Base-by-base conservation (phyloP, 306 rosid genomes). In the Acacia acuminata region DNA sequence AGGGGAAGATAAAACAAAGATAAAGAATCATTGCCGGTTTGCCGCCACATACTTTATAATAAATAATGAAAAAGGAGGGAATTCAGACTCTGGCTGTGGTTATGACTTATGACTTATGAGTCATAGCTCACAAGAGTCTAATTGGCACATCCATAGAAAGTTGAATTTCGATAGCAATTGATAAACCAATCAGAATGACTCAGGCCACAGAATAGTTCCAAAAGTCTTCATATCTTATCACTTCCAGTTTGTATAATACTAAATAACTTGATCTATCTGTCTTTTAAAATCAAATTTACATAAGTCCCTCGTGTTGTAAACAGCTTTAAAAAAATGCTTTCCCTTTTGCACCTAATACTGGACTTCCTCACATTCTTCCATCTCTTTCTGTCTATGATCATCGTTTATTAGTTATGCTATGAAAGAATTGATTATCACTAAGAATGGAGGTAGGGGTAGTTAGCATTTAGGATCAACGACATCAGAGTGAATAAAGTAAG, bases 1-100 rank as follows among this genome's bases (percentile, higher is more conserved):
- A 88, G 91, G 86, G 88, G 89, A 47, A 64, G 89, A 81, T 88
- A 56, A 81, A 50, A 79, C 85, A 77, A 80, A 70, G 83, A 86
- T 82, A 80, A 84, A 77, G 81, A 85, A 87, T 81, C 90, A 78
- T 75, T 67, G 80, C 84, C 89, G 12, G 30, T 70, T 8, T 56
- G 63, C 63, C 63, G 2, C 27, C 34, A 40, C 43, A 58, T 40
- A 17, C 73, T 65, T 22, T 22, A 22, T 36, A 17, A 70, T 76
- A 67, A 45, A 80, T 3, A 75, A 71, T 70, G 25, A 43, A 51
- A 51, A 83, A 77, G 48, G 48, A 19, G 66, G 82, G 71, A 27
- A 16, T 70, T 51, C 77, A 40, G 25, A 22, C 47, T 68, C 76
- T 56, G 9, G 48, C 71, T 73, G 68, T 45, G 74, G 79, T 63